Evolutionary conservation across 2,329 filamentous ascomycete genomes (phyloP), one percentile per base, ranked within the genome.

Genomic region (Phialophora expanda): DNA sequence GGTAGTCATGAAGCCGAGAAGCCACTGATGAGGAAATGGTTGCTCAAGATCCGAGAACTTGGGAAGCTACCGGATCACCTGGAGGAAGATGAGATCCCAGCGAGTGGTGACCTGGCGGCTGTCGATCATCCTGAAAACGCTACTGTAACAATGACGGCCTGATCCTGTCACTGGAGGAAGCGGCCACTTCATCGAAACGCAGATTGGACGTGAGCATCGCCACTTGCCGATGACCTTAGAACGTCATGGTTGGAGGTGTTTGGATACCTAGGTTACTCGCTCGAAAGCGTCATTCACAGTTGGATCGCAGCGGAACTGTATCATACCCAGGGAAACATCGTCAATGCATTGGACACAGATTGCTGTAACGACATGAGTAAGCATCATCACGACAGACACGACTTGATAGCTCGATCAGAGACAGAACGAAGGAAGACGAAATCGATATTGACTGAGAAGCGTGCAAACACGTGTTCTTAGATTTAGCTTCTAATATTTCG

Each of bases 1-100:
- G 51, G 28, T 20, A 54, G 28, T 41, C 61, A 56, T 12, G 57
- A 53, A 12, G 51, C n/a, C 20, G 61, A 67, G 56, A 58, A 46
- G 58, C 28, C 12, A 20, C 26, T 67, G 20, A 67, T 67, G 65
- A 53, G 20, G 51, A 38, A 64, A 26, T 58, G 65, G 65, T 30
- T 67, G 65, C 26, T 51, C 8, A 58, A 44, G 17, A 61, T 67
- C 14, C 56, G 56, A 17, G 34, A 61, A 57, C 38, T 38, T 26
- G 57, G 53, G 12, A 44, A 38, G 20, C 57, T 61, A 24, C 61
- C 61, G 17, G 56, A 30, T 32, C 34, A 38, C 9, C 14, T 58
- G 30, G 38, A 58, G 9, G 56, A 48, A 14, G 38, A 8, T 50
- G 38, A 7, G 30, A n/a, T 48, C 26, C 24, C 5, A 22, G 26